A percentile compares a stretch with the other conserved stretches of the same genome.
These are phyloP conservation scores for Cadophora luteo-olivacea DNA, from an alignment of 2,329 filamentous ascomycete species.

Conservation along the genomic window DNA sequence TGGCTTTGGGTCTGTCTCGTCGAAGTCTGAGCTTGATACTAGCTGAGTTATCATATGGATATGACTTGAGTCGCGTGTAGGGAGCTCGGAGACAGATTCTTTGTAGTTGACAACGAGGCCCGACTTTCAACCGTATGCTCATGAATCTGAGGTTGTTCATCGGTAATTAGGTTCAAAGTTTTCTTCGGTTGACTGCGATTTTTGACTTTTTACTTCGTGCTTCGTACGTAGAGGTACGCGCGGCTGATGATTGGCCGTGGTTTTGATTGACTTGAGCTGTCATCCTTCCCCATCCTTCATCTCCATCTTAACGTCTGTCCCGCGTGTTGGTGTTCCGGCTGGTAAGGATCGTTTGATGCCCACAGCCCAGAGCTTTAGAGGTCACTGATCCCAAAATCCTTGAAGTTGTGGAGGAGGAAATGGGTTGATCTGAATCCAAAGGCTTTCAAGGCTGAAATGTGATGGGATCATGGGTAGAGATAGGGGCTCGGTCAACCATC, in stretches of 20 bases:
- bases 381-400: background rate
- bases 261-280: background rate
- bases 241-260: background rate
- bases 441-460: background rate
- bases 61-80: background rate
- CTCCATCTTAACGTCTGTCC: background rate
- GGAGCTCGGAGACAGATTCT: background rate
- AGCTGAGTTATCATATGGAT: background rate
- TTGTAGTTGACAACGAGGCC: background rate
- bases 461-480: background rate
- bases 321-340: background rate
- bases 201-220: background rate
- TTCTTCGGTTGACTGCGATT: background rate
- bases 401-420: background rate
- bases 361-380: background rate
- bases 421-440: constrained; percentile 12
- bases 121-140: background rate
- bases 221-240: background rate
- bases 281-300: background rate
- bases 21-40: background rate
- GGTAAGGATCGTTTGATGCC: background rate
- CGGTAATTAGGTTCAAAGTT: background rate
- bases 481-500: constrained; percentile 1
- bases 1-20: background rate
- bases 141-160: background rate